Conservation (phyloP, 2,329 filamentous ascomycete genomes). For the Teratosphaeria destructans region DNA sequence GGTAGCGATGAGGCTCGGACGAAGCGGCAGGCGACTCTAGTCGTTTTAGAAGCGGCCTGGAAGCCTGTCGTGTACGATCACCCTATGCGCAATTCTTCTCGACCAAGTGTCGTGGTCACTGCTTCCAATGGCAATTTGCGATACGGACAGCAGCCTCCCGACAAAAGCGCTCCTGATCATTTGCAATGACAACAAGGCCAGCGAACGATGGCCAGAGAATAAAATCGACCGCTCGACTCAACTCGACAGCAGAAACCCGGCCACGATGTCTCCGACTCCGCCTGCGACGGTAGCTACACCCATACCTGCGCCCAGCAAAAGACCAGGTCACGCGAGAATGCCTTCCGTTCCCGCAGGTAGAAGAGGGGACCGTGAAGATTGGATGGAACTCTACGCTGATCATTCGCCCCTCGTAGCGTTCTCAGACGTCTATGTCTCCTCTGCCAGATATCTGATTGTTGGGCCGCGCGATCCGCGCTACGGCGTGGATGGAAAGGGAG, state of each 20-base stretch:
- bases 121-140: not conserved
- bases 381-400: constrained; percentile 36
- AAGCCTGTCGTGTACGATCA: not conserved
- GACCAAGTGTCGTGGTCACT: not conserved
- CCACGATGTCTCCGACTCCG: not conserved
- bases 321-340: constrained; percentile 28
- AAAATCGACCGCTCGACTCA: not conserved
- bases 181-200: not conserved
- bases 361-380: constrained; percentile 14
- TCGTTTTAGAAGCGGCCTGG: not conserved
- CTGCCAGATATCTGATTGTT: constrained; percentile 55
- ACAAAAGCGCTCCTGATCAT: not conserved
- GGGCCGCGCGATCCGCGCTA: constrained; percentile 54
- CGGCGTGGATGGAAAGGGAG: constrained; percentile 39
- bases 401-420: constrained; percentile 43
- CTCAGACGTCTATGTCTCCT: constrained; percentile 50
- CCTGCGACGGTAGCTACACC: not conserved
- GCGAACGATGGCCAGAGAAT: not conserved
- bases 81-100: not conserved
- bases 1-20: not conserved
- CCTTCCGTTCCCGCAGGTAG: constrained; percentile 25
- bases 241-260: not conserved
- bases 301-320: constrained; percentile 10
- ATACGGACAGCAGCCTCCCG: not conserved
- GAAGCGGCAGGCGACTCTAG: not conserved